These are phyloP conservation scores for Scolecobasidium constrictum DNA, from an alignment of 2,329 filamentous ascomycete genomes.

Conservation along the genomic window DNA sequence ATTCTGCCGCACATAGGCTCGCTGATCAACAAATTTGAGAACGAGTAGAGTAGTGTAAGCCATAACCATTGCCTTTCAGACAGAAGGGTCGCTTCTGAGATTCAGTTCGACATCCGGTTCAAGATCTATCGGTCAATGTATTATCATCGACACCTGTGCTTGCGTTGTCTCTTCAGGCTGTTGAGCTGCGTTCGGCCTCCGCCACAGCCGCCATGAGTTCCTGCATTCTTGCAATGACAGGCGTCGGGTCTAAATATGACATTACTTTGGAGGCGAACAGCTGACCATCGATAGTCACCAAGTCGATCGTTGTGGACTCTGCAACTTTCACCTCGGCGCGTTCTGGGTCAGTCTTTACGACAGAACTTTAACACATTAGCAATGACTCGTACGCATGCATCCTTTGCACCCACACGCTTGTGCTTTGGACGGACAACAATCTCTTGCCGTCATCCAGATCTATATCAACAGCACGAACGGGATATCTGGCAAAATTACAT, in stretches of 20 bases:
- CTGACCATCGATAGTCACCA: background rate
- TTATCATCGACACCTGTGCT: no score
- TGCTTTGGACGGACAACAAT: background rate
- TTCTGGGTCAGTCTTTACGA: background rate
- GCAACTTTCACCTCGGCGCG: background rate
- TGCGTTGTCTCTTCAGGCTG: background rate
- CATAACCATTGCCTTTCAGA: no score
- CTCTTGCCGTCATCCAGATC: background rate
- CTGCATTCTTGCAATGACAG: background rate
- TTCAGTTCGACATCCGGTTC: no score
- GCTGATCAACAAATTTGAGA: slow-evolving; percentile 31
- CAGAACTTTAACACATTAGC: no score
- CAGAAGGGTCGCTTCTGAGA: no score
- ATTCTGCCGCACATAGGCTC: slow-evolving; percentile 39
- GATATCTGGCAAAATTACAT: no score
- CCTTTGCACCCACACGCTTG: background rate
- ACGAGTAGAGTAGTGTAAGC: slow-evolving; percentile 17
- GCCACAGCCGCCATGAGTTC: background rate
- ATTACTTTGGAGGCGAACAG: background rate
- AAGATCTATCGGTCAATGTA: no score
- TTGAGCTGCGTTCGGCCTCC: background rate
- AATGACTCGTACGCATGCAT: no score
- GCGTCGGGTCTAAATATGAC: background rate
- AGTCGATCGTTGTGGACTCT: background rate
- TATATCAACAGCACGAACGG: background rate